A percentile compares a stretch with the other conserved stretches of the same genome.
Conservation (phyloP, 2,329 filamentous ascomycete genomes). For the Microdochium nivale region DNA sequence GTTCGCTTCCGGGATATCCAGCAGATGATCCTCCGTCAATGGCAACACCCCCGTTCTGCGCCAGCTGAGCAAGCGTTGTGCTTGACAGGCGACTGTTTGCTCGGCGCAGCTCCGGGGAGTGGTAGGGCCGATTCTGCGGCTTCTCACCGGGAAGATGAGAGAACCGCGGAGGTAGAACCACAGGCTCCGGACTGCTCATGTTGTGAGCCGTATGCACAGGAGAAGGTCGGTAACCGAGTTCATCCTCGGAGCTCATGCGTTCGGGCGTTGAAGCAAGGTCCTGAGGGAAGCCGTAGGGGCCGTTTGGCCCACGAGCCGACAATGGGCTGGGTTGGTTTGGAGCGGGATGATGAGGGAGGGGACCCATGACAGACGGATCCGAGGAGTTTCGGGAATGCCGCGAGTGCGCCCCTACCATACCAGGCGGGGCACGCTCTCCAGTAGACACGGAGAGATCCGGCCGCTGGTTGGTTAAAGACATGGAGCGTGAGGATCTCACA, state of each 20-base stretch:
- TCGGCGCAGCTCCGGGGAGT: slow-evolving; percentile 68
- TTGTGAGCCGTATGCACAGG: background rate
- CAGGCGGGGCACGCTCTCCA: slow-evolving; percentile 23
- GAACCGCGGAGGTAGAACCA: slow-evolving; percentile 71
- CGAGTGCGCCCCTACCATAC: slow-evolving; percentile 20
- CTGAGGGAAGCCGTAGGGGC: slow-evolving; percentile 28
- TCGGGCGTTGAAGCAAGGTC: slow-evolving; percentile 41
- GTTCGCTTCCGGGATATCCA: background rate
- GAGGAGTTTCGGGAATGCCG: slow-evolving; percentile 39
- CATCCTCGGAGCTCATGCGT: slow-evolving; percentile 49
- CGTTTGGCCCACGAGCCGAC: slow-evolving; percentile 23
- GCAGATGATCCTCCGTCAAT: slow-evolving; percentile 13
- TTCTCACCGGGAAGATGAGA: slow-evolving; percentile 64
- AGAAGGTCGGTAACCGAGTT: slow-evolving; percentile 30
- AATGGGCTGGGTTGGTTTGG: slow-evolving; percentile 16
- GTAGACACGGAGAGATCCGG: slow-evolving; percentile 11
- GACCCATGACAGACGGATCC: slow-evolving; percentile 27
- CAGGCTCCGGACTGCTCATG: slow-evolving; percentile 57
- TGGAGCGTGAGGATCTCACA: slow-evolving; percentile 44
- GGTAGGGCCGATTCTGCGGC: slow-evolving; percentile 61
- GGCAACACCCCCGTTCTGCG: slow-evolving; percentile 53
- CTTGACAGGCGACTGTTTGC: slow-evolving; percentile 79
- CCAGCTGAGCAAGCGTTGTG: slow-evolving; percentile 73
- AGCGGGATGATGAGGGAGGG: slow-evolving; percentile 13
- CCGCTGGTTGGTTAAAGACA: slow-evolving; percentile 32